These are phyloP conservation scores for Fusarium mexicanum DNA, from an alignment of 2,329 filamentous ascomycete species.

Conservation along the genomic window DNA sequence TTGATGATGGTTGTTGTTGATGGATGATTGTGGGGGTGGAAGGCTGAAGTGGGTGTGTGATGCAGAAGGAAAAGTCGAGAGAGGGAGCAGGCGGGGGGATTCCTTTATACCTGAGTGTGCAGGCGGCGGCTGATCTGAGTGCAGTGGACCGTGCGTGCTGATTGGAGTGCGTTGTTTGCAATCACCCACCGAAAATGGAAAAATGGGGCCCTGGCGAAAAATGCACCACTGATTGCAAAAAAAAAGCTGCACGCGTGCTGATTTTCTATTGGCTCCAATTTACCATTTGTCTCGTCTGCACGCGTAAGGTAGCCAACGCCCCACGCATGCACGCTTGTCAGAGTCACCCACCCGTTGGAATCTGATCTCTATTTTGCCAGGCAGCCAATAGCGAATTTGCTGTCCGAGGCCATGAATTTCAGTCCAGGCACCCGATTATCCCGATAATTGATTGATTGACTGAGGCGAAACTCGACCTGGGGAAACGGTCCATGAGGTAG, in stretches of 20 bases:
- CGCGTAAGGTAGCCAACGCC: neutral
- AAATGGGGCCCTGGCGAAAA: slow-evolving; percentile 26
- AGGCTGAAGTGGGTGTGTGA: slow-evolving; percentile 51
- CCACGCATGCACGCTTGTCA: slow-evolving; percentile 9
- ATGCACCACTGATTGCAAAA: slow-evolving; percentile 29
- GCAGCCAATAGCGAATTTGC: slow-evolving; percentile 30
- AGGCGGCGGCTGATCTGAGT: slow-evolving; percentile 52
- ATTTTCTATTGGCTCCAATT: slow-evolving; percentile 43
- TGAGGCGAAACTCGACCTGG: slow-evolving; percentile 16
- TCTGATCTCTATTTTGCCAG: slow-evolving; percentile 19
- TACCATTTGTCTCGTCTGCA: neutral
- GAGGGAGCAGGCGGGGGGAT: slow-evolving; percentile 55
- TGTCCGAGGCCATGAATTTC: neutral
- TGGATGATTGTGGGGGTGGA: slow-evolving; percentile 45
- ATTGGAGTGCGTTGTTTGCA: slow-evolving; percentile 33
- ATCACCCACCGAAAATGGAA: slow-evolving; percentile 41
- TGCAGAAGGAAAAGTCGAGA: slow-evolving; percentile 54
- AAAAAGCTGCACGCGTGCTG: slow-evolving; percentile 36
- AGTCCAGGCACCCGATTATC: slow-evolving; percentile 17
- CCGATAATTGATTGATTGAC: neutral
- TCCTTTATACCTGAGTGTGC: slow-evolving; percentile 54
- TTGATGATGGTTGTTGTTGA: slow-evolving; percentile 42
- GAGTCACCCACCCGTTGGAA: neutral
- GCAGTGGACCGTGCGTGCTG: slow-evolving; percentile 38
- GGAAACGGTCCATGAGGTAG: slow-evolving; percentile 3